Evolutionary conservation across 1,139 yeast species (phyloP), one percentile per base, ranked within the genome.

Genomic region (Diutina neorugosa): DNA sequence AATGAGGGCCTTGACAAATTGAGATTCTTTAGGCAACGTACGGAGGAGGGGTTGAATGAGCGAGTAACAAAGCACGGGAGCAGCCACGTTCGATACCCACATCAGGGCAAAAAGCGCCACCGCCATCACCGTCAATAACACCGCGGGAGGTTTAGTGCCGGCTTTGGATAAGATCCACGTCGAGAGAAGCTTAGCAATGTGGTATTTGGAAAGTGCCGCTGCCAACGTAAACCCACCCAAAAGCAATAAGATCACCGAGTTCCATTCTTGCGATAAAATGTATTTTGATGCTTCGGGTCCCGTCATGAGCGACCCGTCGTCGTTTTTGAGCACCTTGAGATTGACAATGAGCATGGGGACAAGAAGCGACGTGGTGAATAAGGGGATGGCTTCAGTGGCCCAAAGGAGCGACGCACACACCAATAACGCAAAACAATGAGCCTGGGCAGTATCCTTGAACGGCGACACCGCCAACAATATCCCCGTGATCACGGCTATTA

Each of bases 81-180:
- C 84, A 0, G 91, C 91, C 53, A 84, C 90, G 61, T 84, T 84
- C 2, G 88, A 82, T 42, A 84, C 84, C 87, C 89, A 84, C 87
- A 84, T 83, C 1, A 88, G 81, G 16, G 84, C 73, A 67, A 84
- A 84, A 54, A 83, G 69, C 0, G 88, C 81, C 43, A 84, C 86
- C 48, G 76, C 69, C 89, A 84, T 84, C 54, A 83, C 77, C 41
- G 86, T 78, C 42, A 84, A 65, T 52, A 84, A 65, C 18, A 84
- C 84, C 48, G 76, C 71, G 55, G 84, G 73, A 34, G 90, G 90
- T 54, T 78, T 81, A 1, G 82, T 79, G 46, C 90, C 90, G 0
- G 88, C 86, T 55, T 70, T 69, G 1, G 84, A 76, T 53, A 84
- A 67, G 49, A 84, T 75, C 76, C 82, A 81, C 4, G 88, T 81